These are phyloP conservation scores for Pseudopithomyces maydicus DNA, from an alignment of 2,329 filamentous ascomycete species.

Conservation along the genomic window DNA sequence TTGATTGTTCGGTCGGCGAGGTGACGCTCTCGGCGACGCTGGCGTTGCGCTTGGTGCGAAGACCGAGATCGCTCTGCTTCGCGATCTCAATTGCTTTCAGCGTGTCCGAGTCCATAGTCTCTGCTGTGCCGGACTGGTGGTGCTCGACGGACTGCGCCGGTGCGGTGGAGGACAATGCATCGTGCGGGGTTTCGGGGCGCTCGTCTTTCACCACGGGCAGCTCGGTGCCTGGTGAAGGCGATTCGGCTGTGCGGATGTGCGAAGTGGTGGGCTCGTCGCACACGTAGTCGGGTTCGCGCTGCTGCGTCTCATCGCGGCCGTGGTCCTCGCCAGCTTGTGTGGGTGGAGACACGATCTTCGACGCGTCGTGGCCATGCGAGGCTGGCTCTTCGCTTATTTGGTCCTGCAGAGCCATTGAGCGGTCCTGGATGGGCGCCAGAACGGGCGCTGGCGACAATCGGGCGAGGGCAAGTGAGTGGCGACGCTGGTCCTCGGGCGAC, in stretches of 20 bases:
- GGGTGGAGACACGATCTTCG: slow-evolving; percentile 27
- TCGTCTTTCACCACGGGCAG: slow-evolving; percentile 47
- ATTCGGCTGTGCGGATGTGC: slow-evolving; percentile 32
- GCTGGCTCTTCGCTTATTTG: slow-evolving; percentile 20
- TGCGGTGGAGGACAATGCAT: slow-evolving; percentile 36
- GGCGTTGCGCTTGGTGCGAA: slow-evolving; percentile 41
- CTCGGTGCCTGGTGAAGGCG: slow-evolving; percentile 15
- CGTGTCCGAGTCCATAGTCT: slow-evolving; percentile 44
- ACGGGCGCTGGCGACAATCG: slow-evolving; percentile 38
- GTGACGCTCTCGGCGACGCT: slow-evolving; percentile 47
- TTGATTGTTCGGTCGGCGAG: slow-evolving; percentile 45
- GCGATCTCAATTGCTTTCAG: slow-evolving; percentile 51
- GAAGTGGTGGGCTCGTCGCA: slow-evolving; percentile 32
- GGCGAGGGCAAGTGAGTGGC: slow-evolving; percentile 38
- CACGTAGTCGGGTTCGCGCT: slow-evolving; percentile 37
- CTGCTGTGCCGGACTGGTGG: slow-evolving; percentile 25
- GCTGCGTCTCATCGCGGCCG: slow-evolving; percentile 27
- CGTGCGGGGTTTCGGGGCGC: slow-evolving; percentile 43
- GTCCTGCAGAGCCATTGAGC: slow-evolving; percentile 29
- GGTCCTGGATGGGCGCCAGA: slow-evolving; percentile 49
- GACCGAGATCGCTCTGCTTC: slow-evolving; percentile 52
- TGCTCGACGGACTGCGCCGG: slow-evolving; percentile 21
- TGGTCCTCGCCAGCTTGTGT: slow-evolving; percentile 14
- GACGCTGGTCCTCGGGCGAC: slow-evolving; percentile 51
- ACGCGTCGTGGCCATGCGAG: slow-evolving; percentile 30